phyloP scores from a whole-genome alignment of 2,329 filamentous ascomycete species.

The Xylaria sp. region DNA sequence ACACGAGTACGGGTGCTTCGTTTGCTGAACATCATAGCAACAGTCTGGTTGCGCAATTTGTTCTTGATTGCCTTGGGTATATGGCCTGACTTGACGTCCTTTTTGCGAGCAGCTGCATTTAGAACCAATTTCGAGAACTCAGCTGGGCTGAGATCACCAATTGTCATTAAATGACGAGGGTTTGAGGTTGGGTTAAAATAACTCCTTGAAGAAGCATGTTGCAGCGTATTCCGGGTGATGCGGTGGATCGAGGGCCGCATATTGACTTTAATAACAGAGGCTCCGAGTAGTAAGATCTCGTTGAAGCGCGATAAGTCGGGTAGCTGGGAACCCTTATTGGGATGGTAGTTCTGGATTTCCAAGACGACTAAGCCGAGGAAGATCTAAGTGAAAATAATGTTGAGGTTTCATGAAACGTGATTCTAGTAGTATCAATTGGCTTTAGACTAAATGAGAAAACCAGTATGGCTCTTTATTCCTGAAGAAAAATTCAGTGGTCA shows the following conservation, averaged over 20 bases:
- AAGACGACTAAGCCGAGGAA: not conserved
- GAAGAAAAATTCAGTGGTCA: not conserved
- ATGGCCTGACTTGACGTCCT: conserved; percentile 76
- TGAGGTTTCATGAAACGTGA: not conserved
- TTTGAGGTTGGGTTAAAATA: conserved; percentile 33
- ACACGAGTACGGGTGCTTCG: conserved; percentile 92
- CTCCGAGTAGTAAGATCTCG: not conserved
- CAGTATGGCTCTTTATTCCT: not conserved
- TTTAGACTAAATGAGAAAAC: conserved; percentile 4
- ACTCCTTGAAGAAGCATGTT: conserved; percentile 59
- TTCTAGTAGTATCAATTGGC: not conserved
- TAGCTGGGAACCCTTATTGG: not conserved
- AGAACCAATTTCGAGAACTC: conserved; percentile 86
- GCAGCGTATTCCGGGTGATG: conserved; percentile 48
- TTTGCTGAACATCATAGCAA: conserved; percentile 98
- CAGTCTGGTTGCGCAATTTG: conserved; percentile 77
- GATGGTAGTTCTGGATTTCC: not conserved
- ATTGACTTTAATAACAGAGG: conserved; percentile 22
- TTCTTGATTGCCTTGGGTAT: conserved; percentile 68
- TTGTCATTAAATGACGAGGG: conserved; percentile 90
- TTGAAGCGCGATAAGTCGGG: not conserved
- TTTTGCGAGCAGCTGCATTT: conserved; percentile 83
- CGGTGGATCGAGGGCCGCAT: conserved; percentile 45
- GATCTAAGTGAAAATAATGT: not conserved
- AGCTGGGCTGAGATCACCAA: conserved; percentile 81